Conservation (phyloP, 768 basidiomycete genomes). For the Leccinum fibrillosum region DNA sequence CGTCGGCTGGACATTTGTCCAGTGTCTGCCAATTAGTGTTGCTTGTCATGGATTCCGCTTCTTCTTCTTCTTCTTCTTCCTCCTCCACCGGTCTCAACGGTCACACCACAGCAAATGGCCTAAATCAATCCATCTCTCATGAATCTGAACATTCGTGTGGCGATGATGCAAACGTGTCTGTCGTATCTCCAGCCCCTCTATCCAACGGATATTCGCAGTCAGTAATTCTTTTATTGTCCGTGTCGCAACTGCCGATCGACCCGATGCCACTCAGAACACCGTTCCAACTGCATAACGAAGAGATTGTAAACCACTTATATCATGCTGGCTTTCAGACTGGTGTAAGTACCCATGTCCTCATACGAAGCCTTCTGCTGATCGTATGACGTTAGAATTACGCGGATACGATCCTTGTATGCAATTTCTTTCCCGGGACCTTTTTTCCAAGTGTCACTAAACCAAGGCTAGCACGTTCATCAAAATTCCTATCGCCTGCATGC, state of each 20-base stretch:
- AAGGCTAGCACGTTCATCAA: conserved; percentile 65
- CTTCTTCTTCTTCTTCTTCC: conserved; percentile 17
- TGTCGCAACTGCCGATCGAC: conserved; percentile 6
- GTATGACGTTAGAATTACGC: conserved; percentile 63
- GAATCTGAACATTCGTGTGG: conserved; percentile 38
- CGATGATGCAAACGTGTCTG: conserved; percentile 24
- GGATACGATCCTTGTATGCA: conserved; percentile 72
- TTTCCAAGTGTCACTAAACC: conserved; percentile 11
- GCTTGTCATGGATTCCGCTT: conserved; percentile 23
- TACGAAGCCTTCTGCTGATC: conserved; percentile 6
- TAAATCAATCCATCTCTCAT: conserved; percentile 35
- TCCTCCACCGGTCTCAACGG: conserved; percentile 45
- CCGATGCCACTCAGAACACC: conserved; percentile 32
- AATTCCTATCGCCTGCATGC: conserved; percentile 75
- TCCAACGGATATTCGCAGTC: conserved; percentile 61
- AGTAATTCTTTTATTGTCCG: conserved; percentile 31
- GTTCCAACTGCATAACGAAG: conserved; percentile 67
- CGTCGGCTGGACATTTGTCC: not conserved
- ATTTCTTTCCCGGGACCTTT: conserved; percentile 2
- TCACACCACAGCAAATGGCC: conserved; percentile 50
- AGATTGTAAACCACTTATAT: conserved; percentile 76
- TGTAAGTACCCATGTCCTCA: conserved; percentile 44
- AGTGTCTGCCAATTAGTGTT: too few species aligned
- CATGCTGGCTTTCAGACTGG: conserved; percentile 79
- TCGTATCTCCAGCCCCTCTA: conserved; percentile 36